Evolutionary conservation across 352 stramenopile species (phyloP).

Genomic region (Peronospora tabacina): DNA sequence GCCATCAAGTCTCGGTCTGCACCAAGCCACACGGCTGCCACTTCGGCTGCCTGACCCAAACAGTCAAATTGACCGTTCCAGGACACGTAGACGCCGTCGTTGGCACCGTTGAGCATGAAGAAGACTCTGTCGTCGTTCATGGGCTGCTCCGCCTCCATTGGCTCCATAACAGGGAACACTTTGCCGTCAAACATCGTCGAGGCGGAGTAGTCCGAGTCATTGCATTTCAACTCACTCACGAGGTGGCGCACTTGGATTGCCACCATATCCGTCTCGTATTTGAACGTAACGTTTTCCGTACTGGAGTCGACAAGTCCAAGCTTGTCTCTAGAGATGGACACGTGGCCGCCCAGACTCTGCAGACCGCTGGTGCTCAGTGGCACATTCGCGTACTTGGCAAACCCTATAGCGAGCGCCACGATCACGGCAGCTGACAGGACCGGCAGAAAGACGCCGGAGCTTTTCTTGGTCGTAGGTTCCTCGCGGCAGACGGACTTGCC

Average conservation of each 20-base stretch:
- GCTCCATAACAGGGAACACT: slow-evolving; percentile 38
- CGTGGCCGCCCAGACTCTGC: slow-evolving; percentile 14
- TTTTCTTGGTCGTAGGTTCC: slow-evolving; percentile 15
- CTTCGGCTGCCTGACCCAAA: slow-evolving; percentile 32
- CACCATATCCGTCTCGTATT: slow-evolving; percentile 59
- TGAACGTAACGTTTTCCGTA: slow-evolving; percentile 26
- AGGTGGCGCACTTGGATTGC: slow-evolving; percentile 36
- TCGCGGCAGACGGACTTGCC: slow-evolving; percentile 10
- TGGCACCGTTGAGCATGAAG: slow-evolving; percentile 80
- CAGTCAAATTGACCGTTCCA: slow-evolving; percentile 74
- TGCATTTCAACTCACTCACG: slow-evolving; percentile 29
- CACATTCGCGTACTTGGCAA: slow-evolving; percentile 25
- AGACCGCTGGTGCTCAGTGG: slow-evolving; percentile 17
- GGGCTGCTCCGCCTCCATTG: slow-evolving; percentile 36
- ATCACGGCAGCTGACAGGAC: slow-evolving; percentile 18
- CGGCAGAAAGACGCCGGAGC: slow-evolving; percentile 11
- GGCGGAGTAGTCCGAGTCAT: slow-evolving; percentile 32
- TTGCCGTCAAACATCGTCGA: slow-evolving; percentile 32
- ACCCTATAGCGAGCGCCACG: slow-evolving; percentile 20
- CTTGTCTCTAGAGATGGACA: slow-evolving; percentile 7
- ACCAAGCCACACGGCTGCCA: slow-evolving; percentile 51
- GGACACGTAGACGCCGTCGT: slow-evolving; percentile 69
- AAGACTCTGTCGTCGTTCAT: slow-evolving; percentile 49
- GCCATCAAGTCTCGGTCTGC: slow-evolving; percentile 55
- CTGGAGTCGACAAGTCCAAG: slow-evolving; percentile 10